Conservation (phyloP, 306 rosid species). For the Ammopiptanthus mongolicus region DNA sequence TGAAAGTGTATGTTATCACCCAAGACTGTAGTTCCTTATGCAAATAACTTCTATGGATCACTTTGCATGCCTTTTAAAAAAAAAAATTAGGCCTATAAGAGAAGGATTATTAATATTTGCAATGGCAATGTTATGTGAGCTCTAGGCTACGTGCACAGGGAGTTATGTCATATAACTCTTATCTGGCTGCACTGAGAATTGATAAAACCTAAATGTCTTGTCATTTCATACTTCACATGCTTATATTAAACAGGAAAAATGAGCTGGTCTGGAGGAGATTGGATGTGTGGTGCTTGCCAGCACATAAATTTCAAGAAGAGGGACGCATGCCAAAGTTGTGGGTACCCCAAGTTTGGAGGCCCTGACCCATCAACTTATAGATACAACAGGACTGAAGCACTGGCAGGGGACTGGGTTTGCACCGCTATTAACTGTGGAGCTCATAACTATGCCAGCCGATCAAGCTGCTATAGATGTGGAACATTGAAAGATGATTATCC, state of each 20-base stretch:
- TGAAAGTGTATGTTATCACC: conserved; percentile 13
- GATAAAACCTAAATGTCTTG: conserved; percentile 3
- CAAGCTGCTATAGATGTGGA: conserved; percentile 67
- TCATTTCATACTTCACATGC: neutral
- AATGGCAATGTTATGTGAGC: neutral
- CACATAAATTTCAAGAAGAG: conserved; percentile 85
- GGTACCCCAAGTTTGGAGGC: conserved; percentile 87
- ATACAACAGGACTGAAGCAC: conserved; percentile 57
- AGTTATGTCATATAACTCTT: neutral
- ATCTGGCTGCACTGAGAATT: conserved; percentile 4
- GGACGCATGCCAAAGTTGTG: conserved; percentile 78
- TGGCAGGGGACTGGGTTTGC: conserved; percentile 98
- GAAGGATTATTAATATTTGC: conserved; percentile 8
- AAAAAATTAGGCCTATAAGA: neutral
- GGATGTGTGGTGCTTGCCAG: conserved; percentile 93
- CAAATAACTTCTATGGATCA: conserved; percentile 8
- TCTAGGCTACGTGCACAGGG: conserved; percentile 8
- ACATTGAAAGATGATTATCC: conserved; percentile 50
- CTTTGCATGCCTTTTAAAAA: conserved; percentile 19
- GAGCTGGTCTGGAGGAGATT: conserved; percentile 96
- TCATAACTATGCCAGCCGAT: conserved; percentile 92
- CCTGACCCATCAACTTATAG: conserved; percentile 74
- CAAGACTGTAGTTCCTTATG: neutral
- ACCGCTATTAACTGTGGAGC: conserved; percentile 60
- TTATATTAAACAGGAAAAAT: conserved; percentile 40